These are phyloP conservation scores for Selaginella tamariscina DNA, from an alignment of 75 land plant genomes.

Conservation along the genomic window DNA sequence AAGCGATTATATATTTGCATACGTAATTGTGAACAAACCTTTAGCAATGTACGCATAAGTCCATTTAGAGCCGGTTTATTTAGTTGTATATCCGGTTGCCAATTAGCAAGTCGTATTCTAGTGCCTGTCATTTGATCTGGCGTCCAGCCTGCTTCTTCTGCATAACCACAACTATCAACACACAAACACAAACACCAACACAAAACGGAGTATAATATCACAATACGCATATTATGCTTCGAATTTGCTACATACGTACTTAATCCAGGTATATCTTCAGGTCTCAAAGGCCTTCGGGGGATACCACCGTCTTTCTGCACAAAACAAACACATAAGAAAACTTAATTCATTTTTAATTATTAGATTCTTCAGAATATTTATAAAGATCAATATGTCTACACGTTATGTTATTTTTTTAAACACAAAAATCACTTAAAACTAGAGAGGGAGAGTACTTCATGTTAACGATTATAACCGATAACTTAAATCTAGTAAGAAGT, in stretches of 20 bases:
- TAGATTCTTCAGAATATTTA: too few relatives aligned
- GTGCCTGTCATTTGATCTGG: slow-evolving; percentile 76
- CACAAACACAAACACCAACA: background rate
- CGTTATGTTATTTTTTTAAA: background rate
- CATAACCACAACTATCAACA: slow-evolving; percentile 4
- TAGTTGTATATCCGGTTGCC: slow-evolving; percentile 39
- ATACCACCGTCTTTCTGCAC: slow-evolving; percentile 82
- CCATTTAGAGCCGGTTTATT: slow-evolving; percentile 52
- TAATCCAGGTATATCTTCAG: slow-evolving; percentile 92
- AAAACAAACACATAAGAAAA: background rate
- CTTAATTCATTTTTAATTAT: background rate
- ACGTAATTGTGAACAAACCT: too few relatives aligned
- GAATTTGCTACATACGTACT: slow-evolving; percentile 39
- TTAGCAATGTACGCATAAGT: slow-evolving; percentile 69
- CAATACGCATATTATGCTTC: background rate
- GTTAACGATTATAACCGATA: background rate
- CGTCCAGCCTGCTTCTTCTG: slow-evolving; percentile 95
- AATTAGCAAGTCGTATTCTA: slow-evolving; percentile 39
- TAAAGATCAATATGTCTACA: too few relatives aligned
- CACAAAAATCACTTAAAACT: background rate
- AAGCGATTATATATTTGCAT: too few relatives aligned
- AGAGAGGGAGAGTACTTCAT: background rate
- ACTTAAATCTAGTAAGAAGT: background rate
- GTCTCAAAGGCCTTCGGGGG: slow-evolving; percentile 53
- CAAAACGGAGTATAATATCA: background rate